Conservation (phyloP, 208 protist genomes). For the Wallacemonas sp. region DNA sequence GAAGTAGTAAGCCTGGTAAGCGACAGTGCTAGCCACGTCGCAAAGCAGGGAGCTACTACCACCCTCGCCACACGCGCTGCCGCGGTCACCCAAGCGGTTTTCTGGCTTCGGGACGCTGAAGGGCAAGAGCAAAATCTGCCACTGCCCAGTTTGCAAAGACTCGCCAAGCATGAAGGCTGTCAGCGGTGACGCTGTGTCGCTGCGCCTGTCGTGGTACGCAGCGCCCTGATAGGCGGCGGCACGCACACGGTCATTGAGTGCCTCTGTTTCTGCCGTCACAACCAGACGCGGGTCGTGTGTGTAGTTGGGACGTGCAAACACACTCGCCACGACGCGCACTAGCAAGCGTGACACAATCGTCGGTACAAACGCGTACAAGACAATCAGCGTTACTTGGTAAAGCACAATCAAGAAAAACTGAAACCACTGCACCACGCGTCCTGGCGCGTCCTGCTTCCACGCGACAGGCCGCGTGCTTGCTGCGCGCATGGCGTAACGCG, state of each 20-base stretch:
- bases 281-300: conserved; percentile 31
- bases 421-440: not conserved
- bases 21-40: not conserved
- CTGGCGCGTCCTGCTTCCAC: not conserved
- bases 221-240: not conserved
- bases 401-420: conserved; percentile 12
- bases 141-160: not conserved
- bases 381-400: conserved; percentile 40
- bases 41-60: too few relatives aligned
- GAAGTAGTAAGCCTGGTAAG: conserved; percentile 30
- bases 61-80: not conserved
- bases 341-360: conserved; percentile 27
- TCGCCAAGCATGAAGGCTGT: conserved; percentile 3
- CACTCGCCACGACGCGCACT: conserved; percentile 19
- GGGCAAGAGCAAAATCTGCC: not conserved
- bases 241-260: conserved; percentile 19
- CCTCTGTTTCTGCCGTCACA: conserved; percentile 24
- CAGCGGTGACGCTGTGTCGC: not conserved
- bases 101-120: not conserved
- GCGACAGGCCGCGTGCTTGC: not conserved
- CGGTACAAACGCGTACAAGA: conserved; percentile 38
- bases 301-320: conserved; percentile 36
- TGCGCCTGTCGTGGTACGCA: not conserved
- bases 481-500: conserved; percentile 38
- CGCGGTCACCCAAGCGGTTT: too few relatives aligned